Conservation (phyloP, 2,329 filamentous ascomycete genomes). For the Xylaria arbuscula region DNA sequence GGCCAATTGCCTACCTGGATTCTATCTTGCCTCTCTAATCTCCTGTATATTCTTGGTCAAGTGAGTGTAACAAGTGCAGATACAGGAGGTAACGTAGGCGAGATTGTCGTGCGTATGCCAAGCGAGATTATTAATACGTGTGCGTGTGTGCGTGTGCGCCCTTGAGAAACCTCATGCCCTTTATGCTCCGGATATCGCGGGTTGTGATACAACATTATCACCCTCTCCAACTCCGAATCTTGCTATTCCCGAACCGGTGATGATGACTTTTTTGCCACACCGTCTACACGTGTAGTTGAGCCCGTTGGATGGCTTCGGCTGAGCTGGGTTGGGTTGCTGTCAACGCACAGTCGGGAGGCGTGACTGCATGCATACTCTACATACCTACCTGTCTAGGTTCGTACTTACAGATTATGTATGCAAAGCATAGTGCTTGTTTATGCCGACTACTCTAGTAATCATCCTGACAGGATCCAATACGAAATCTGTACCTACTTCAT, state of each 20-base stretch:
- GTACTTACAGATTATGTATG: not conserved
- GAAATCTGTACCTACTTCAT: not conserved
- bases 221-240: conserved; percentile 6
- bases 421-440: not conserved
- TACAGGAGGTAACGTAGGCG: not conserved
- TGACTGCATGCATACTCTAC: not conserved
- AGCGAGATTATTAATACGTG: not conserved
- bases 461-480: not conserved
- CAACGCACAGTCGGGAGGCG: not conserved
- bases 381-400: not conserved
- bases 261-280: not conserved
- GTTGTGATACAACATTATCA: conserved; percentile 22
- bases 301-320: not conserved
- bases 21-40: not conserved
- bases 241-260: conserved; percentile 22
- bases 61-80: not conserved
- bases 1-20: not conserved
- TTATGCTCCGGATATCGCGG: not conserved
- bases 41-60: not conserved
- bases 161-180: not conserved
- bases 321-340: not conserved
- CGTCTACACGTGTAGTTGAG: not conserved
- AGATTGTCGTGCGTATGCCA: not conserved
- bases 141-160: conserved; percentile 1
- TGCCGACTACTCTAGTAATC: not conserved